Evolutionary conservation across 768 basidiomycete species (phyloP).

Genomic region (Suillus variegatus): DNA sequence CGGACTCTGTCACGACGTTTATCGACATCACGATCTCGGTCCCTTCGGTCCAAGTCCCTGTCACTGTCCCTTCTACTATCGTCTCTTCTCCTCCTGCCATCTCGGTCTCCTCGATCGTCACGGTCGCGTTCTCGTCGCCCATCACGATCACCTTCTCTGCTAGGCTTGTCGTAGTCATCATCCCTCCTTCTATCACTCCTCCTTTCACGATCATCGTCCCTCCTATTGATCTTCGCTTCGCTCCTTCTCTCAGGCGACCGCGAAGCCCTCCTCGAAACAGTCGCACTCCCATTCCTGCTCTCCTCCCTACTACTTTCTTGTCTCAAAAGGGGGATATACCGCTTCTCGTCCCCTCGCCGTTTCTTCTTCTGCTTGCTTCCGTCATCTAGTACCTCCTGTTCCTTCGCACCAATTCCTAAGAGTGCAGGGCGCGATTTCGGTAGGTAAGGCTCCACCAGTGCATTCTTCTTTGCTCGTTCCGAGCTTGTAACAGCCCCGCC

Average conservation of each 20-base stretch:
- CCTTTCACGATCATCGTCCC: slow-evolving; percentile 18
- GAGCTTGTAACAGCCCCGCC: slow-evolving; percentile 65
- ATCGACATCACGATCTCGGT: slow-evolving; percentile 23
- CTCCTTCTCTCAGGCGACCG: slow-evolving; percentile 44
- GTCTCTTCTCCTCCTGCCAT: slow-evolving; percentile 29
- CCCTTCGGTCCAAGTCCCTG: slow-evolving; percentile 29
- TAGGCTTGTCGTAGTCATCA: slow-evolving; percentile 10
- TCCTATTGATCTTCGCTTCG: slow-evolving; percentile 12
- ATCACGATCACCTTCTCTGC: slow-evolving; percentile 24
- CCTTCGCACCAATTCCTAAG: slow-evolving; percentile 93
- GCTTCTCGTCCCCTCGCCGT: slow-evolving; percentile 55
- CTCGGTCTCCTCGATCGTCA: slow-evolving; percentile 23
- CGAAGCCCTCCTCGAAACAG: slow-evolving; percentile 50
- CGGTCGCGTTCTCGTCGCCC: slow-evolving; percentile 34
- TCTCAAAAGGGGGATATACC: slow-evolving; percentile 84
- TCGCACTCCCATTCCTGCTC: slow-evolving; percentile 40
- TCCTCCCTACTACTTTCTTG: slow-evolving; percentile 49
- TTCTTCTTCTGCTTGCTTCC: slow-evolving; percentile 55
- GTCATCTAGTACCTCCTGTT: slow-evolving; percentile 71
- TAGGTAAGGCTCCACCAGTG: slow-evolving; percentile 74
- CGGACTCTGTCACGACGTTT: slow-evolving; percentile 35
- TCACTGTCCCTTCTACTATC: slow-evolving; percentile 28
- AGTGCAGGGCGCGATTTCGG: slow-evolving; percentile 83
- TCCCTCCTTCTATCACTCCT: slow-evolving; percentile 16
- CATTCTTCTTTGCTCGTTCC: slow-evolving; percentile 54